Evolutionary conservation across 1,139 yeast genomes (phyloP), one percentile per base, ranked within the genome.

Genomic region (Geotrichum restrictum): DNA sequence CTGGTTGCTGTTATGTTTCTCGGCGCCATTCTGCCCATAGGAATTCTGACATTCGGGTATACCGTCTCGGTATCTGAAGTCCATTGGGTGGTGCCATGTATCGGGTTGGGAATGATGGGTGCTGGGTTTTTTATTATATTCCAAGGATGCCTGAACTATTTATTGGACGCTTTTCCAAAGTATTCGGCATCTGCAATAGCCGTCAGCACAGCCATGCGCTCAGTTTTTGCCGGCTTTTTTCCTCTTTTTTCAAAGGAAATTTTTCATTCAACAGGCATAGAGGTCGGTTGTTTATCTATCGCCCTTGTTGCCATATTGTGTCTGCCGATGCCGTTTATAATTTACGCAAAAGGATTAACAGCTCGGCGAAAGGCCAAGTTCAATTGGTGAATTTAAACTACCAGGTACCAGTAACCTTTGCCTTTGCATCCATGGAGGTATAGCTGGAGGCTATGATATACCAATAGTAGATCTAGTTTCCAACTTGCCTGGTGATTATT

Each of bases 171-270:
- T 0, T 85, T 82, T 64, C 72, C 79, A 31, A 69, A 73, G 24
- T 81, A 77, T 57, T 82, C 89, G 10, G 95, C 96, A 0, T 81
- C 89, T 10, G 94, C 89, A 0, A 75, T 87, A 67, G 95, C 94
- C 4, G 89, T 91, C 10, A 86, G 83, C 65, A 81, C 87, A 33
- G 77, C 87, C 57, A 71, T 83, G 52, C 76, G 96, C 63, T 82
- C 86, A 53, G 62, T 79, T 1, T 72, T 84, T 71, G 88, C 89
- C 3, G 85, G 87, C 6, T 80, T 85, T 0, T 86, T 88, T 70
- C 95, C 95, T 1, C 70, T 88, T 39, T 87, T 87, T 66, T 81
- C 85, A 1, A 72, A 79, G 22, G 79, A 79, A 54, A 71, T 85
- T 73, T 82, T 77, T 65, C 64, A 68, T 47, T 69, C 67, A 1